Evolutionary conservation across 2,329 filamentous ascomycete genomes (phyloP), one percentile per base, ranked within the genome.

Genomic region (Myotisia sp.): DNA sequence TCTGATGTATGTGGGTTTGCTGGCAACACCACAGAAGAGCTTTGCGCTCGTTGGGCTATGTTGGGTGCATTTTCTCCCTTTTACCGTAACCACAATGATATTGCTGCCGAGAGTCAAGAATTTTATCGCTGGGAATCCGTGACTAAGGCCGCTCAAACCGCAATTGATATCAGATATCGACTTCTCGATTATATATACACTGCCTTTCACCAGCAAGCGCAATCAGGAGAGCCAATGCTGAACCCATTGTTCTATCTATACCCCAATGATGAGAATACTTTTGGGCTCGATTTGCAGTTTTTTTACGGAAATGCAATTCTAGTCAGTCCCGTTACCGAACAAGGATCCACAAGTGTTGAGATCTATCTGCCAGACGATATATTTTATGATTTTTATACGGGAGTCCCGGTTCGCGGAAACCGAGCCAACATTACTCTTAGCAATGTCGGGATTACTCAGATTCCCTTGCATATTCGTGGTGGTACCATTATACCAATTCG

Each of bases 161-260:
- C 74, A 12, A 83, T 86, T 45, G 68, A 68, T 19, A 74, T 75
- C 30, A 70, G 81, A n/a, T 86, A 86, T 59, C 67, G 70, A 20
- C 63, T 86, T n/a, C 63, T 86, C 8, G 80, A 85, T 47, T 86
- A 86, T 58, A 65, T 82, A 39, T 86, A 87, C 62, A 85, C 80
- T 1, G 71, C 74, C 0, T 63, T 84, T 44, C 63, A 75, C 49
- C 56, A 60, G 37, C 70, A 81, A 51, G 68, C 64, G 19, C 47
- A 62, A 12, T 67, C 68, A 27, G 81, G 81, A 21, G 67, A 65
- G 2, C 79, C 81, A 0, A 62, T 75, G 42, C 59, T 84, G 36
- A 74, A 73, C 45, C 80, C 81, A 0, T 55, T 85, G 37, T 83
- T 79, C 57, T 87, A 76, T 60, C 50, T 72, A 18, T 86, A 85